Percentiles rank a stretch among this genome's conserved stretches.
phyloP scores from a whole-genome alignment of 345 rosid species.

The Firmiana major region DNA sequence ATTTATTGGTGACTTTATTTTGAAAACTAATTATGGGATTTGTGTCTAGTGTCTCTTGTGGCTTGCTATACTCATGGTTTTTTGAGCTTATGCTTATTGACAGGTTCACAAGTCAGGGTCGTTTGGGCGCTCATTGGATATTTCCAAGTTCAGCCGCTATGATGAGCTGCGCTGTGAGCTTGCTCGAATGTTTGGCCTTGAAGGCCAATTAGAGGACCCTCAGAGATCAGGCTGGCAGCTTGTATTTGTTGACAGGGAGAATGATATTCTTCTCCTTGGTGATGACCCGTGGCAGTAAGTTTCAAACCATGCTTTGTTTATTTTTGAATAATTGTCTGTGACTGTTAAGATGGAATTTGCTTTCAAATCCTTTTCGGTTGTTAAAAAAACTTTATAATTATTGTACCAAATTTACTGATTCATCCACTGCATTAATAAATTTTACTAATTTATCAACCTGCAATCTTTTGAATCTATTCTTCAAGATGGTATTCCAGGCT shows the following conservation, averaged over 20 bases:
- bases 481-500: neutral
- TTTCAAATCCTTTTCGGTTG: neutral
- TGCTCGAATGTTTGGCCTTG: constrained; percentile 94
- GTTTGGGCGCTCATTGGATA: constrained; percentile 87
- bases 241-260: constrained; percentile 99
- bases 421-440: neutral
- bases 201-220: constrained; percentile 99
- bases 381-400: neutral
- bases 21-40: neutral
- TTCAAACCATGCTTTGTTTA: neutral
- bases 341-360: neutral
- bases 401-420: neutral
- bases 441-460: neutral
- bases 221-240: constrained; percentile 99
- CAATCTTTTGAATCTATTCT: neutral
- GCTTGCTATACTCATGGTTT: neutral
- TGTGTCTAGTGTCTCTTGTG: neutral
- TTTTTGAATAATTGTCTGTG: neutral
- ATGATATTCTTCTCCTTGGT: constrained; percentile 97
- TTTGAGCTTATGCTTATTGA: neutral
- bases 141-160: constrained; percentile 88
- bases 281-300: constrained; percentile 99
- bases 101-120: constrained; percentile 94
- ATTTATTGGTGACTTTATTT: neutral
- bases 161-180: constrained; percentile 88